Conservation (phyloP, 2,329 filamentous ascomycete genomes). For the Hypoxylon sp. region DNA sequence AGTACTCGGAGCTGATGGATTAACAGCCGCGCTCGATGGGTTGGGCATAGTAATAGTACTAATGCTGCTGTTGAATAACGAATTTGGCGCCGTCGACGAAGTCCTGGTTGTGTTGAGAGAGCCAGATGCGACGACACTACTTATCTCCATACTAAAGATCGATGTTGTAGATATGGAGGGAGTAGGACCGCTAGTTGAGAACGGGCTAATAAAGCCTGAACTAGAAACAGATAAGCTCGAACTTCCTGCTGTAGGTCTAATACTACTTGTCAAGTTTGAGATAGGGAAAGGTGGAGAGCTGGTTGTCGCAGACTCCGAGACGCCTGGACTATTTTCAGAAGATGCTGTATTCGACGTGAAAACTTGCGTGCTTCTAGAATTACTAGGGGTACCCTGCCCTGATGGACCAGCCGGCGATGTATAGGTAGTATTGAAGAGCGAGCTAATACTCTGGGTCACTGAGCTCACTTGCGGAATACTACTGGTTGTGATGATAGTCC, state of each 20-base stretch:
- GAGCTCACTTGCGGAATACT: slow-evolving; percentile 18
- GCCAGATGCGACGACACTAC: slow-evolving; percentile 48
- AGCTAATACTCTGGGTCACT: background rate
- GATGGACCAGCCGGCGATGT: slow-evolving; percentile 14
- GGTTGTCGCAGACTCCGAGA: slow-evolving; percentile 5
- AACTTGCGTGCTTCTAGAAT: slow-evolving; percentile 6
- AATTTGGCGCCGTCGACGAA: slow-evolving; percentile 22
- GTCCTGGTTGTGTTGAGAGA: slow-evolving; percentile 42
- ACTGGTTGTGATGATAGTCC: slow-evolving; percentile 4
- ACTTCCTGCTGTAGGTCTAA: slow-evolving; percentile 16
- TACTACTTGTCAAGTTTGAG: slow-evolving; percentile 31
- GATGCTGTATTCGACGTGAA: slow-evolving; percentile 6
- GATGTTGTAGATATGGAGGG: slow-evolving; percentile 17
- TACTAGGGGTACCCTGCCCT: slow-evolving; percentile 16
- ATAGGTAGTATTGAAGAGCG: slow-evolving; percentile 17
- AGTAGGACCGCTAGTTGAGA: slow-evolving; percentile 23
- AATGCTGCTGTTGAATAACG: slow-evolving; percentile 35
- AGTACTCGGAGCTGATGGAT: slow-evolving; percentile 9
- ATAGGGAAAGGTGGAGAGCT: slow-evolving; percentile 31
- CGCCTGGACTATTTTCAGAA: slow-evolving; percentile 1
- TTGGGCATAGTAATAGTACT: slow-evolving; percentile 12
- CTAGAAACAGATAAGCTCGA: slow-evolving; percentile 15
- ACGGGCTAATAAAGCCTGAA: slow-evolving; percentile 23
- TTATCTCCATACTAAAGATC: slow-evolving; percentile 39
- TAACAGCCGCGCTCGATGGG: slow-evolving; percentile 16